Percentiles rank a stretch among this genome's conserved stretches.
phyloP scores from a whole-genome alignment of 495 filamentous ascomycete species.

The Xylaria grammica region DNA sequence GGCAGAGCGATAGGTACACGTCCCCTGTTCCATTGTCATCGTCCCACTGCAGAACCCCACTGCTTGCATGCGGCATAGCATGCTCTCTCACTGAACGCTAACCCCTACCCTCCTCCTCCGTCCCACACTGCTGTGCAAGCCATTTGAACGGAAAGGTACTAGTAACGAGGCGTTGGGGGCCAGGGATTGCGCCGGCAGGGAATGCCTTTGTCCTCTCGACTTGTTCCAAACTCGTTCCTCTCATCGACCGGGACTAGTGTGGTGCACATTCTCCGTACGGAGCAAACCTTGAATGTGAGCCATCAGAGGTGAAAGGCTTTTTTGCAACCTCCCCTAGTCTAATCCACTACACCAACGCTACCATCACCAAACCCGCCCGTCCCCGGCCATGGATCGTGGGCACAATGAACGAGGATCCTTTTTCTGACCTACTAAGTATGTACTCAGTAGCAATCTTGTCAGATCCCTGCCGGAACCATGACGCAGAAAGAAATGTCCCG shows the following conservation, averaged over 20 bases:
- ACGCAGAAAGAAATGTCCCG: constrained; percentile 43
- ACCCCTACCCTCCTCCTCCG: constrained; percentile 20
- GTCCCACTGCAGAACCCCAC: background rate
- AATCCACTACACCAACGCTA: constrained; percentile 35
- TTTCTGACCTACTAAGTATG: constrained; percentile 26
- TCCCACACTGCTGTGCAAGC: constrained; percentile 8
- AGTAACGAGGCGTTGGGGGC: constrained; percentile 29
- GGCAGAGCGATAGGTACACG: constrained; percentile 9
- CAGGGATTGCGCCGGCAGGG: constrained; percentile 39
- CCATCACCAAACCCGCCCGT: constrained; percentile 39
- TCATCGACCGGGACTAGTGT: constrained; percentile 28
- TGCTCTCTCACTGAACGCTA: too few relatives aligned
- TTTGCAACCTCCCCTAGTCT: constrained; percentile 37
- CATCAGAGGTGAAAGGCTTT: constrained; percentile 31
- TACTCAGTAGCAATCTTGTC: constrained; percentile 22
- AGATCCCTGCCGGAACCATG: constrained; percentile 46
- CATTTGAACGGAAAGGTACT: constrained; percentile 12
- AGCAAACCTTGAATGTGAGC: constrained; percentile 37
- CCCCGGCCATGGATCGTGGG: constrained; percentile 39
- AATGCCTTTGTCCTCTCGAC: constrained; percentile 37
- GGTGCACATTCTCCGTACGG: constrained; percentile 21
- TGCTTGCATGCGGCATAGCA: too few relatives aligned
- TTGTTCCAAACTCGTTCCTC: constrained; percentile 40
- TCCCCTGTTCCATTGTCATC: background rate
- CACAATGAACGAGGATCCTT: constrained; percentile 41